Evolutionary conservation across 192 early-diverging fungal genomes (phyloP), one percentile per base, ranked within the genome.

Genomic region (Coemansia sp.): DNA sequence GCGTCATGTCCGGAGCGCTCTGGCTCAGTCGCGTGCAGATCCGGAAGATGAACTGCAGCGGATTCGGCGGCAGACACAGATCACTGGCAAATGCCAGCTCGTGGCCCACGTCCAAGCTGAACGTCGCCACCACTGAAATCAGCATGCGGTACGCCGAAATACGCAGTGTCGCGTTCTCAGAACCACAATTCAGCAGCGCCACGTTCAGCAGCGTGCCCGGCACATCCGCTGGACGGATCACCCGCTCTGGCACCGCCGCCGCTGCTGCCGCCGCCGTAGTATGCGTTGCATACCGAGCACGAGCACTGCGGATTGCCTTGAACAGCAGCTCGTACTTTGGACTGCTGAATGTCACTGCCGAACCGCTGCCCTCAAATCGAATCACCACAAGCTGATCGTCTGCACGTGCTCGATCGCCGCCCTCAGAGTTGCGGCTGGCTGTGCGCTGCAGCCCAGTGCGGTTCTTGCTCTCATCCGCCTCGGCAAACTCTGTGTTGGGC

Each of bases 201-300:
- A 97, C 93, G 58, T 96, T 97, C 38, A 98, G 81, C 40, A 98
- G 71, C 17, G 89, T 90, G 10, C 95, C 96, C 0, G 94, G 92
- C 6, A 97, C 93, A 83, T 95, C 93, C 10, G 84, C 82, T 4
- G 95, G 93, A 50, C 89, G 85, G 49, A 98, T 88, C 2, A 78
- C 84, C 54, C 93, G 86, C 52, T 93, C 89, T 12, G 87, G 89
- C 56, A 86, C 87, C 0, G 89, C 68, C 11, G 66, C 53, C 24
- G 23, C 54, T 2, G 58, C 64, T 8, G 61, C 63, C 2, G 67
- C 40, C 40, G 40, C 11, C 12, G 54, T 51, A 49, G 54, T 51
- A 48, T 76, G 73, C 51, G 84, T 82, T 47, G 89, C 82, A 71
- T 86, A 91, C 18, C 89, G 70, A 40, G 87, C 70, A 46, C 89